Base-by-base conservation (phyloP, 225 moss, liverwort and hornwort genomes). In the Thuidium tamariscinum region DNA sequence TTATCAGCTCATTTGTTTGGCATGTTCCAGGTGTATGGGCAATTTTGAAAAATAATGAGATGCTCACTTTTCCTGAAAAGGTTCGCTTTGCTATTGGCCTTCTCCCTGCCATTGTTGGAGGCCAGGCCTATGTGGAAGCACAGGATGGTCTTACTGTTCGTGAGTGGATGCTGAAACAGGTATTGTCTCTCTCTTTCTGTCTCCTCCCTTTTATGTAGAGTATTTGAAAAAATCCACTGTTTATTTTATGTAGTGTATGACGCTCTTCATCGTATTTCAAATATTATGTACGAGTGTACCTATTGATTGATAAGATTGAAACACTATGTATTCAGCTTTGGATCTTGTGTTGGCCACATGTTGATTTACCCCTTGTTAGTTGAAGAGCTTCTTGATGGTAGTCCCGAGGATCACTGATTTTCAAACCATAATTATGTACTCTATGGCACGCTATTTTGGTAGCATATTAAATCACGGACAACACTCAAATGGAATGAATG, bases 151-250 rank as follows among this genome's bases (percentile, higher is more conserved):
- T 96, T 67, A 98, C 98, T 49, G 98, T 98, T 41, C 95, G 95
- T 74, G 96, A 98, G 82, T 98, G 98, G 98, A 98, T 98, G 98
- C 29, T 89, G 56, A 98, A 95, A 88, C 98, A 96, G 95, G 97
- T 92, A 66, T 25, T 37, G 10, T 64, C 61, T 62, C 56, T 62
- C 56, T 77, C 55, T n/a, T 12, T 36, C 17, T 81, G 49, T 48
- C 42, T 54, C 39, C 68, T 66, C 26, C 30, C 25, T 49, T 60
- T 41, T 36, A 20, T 62, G 16, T 6, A 21, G 34, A 16, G 30
- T 37, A n/a, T 39, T 63, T 36, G 10, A 22, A 57, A 37, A 11
- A 57, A 46, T 23, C 42, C 66, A 82, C 13, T 51, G 34, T 36
- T 54, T 55, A n/a, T 26, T 83, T n/a, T 18, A 17, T 51, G 6